Conservation (phyloP, 2,329 filamentous ascomycete species). For the Myriosclerotinia curreyana region DNA sequence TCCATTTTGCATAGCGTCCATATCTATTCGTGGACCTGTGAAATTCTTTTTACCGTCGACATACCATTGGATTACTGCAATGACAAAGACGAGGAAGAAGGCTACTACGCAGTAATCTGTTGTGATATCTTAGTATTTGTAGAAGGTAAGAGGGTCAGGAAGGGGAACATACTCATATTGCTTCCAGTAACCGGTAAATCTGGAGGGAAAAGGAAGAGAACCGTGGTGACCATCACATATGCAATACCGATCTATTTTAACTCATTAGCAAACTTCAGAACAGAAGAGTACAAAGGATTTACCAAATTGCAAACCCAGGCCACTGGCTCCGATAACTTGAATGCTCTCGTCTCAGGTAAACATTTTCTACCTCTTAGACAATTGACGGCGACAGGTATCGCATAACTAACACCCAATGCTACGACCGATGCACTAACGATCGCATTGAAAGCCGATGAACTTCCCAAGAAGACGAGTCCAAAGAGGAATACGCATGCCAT, state of each 20-base stretch:
- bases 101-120: slow-evolving; percentile 35
- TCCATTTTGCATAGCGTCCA: slow-evolving; percentile 37
- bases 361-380: slow-evolving; percentile 62
- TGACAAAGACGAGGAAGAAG: slow-evolving; percentile 46
- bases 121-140: not conserved
- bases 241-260: slow-evolving; percentile 46
- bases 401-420: slow-evolving; percentile 68
- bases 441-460: slow-evolving; percentile 65
- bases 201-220: slow-evolving; percentile 63
- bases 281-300: slow-evolving; percentile 34
- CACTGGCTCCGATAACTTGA: slow-evolving; percentile 52
- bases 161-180: slow-evolving; percentile 53
- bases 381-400: slow-evolving; percentile 69
- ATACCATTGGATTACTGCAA: slow-evolving; percentile 53
- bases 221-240: slow-evolving; percentile 58
- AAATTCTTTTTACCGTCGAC: slow-evolving; percentile 61
- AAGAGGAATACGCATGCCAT: slow-evolving; percentile 61
- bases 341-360: slow-evolving; percentile 56
- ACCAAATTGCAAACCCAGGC: slow-evolving; percentile 58
- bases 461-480: slow-evolving; percentile 64
- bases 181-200: slow-evolving; percentile 53
- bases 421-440: slow-evolving; percentile 70
- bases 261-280: slow-evolving; percentile 21
- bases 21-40: slow-evolving; percentile 44
- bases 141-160: not conserved